Evolutionary conservation across 305 asterid genomes (phyloP), one percentile per base, ranked within the genome.

Genomic region (Rubia peregrina): DNA sequence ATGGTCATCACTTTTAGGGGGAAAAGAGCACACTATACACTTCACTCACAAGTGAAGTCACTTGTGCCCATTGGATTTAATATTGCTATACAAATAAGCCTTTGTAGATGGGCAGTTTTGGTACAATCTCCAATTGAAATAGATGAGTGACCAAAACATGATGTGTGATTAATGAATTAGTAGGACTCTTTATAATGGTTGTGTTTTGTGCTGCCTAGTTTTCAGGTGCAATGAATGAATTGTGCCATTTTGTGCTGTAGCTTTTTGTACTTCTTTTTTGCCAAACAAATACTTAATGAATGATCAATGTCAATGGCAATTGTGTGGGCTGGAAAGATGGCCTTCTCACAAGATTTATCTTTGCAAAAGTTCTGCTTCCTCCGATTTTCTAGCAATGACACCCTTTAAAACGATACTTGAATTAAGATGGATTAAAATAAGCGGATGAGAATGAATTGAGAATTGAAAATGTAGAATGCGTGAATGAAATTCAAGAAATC

Each of bases 31-130:
- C 14, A 22, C 69, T 70, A 41, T 69, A 68, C 66, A 65, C 75
- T 76, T 79, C 73, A 65, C 80, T 73, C 73, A 56, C 75, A 75
- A 75, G 73, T 72, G 80, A 76, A 70, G 68, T 73, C 61, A 72
- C 70, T 69, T 56, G 67, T 69, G 42, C 67, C 71, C 64, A 74
- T 53, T 56, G 81, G 78, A 73, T 51, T 49, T 51, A 51, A 51
- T 64, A 16, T 63, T 42, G 63, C 51, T 38, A 62, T 30, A 51
- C 55, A 61, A 51, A 38, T 53, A 36, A 33, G 55, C 78, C 49
- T 24, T 41, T 68, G 33, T 26, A 68, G 62, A 68, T 49, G 33
- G 24, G 43, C 30, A 56, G 8, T 69, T 63, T 55, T 60, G 36
- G 48, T 53, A 61, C 65, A 26, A 30, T 49, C 56, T 49, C 56